A percentile compares a stretch with the other conserved stretches of the same genome.
These are phyloP conservation scores for Trametes polyzona DNA, from an alignment of 1,284 basidiomycete species.

Conservation along the genomic window DNA sequence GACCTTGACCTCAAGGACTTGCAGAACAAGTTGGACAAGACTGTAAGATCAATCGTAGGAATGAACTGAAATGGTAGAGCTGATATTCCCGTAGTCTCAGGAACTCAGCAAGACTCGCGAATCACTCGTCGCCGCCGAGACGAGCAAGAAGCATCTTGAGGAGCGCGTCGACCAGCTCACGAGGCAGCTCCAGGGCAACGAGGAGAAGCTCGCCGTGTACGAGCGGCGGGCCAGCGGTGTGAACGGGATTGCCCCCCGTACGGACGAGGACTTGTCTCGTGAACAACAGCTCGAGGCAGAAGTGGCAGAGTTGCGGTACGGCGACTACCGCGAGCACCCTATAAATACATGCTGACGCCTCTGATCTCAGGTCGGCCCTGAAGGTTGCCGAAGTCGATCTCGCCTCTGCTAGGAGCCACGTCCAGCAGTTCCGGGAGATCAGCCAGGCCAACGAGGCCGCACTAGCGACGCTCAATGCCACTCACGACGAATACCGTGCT, in stretches of 20 bases:
- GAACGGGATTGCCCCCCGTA: constrained; percentile 35
- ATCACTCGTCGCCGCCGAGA: constrained; percentile 74
- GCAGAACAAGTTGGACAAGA: constrained; percentile 74
- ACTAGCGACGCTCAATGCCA: constrained; percentile 67
- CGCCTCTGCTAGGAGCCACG: constrained; percentile 68
- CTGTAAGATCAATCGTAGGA: constrained; percentile 51
- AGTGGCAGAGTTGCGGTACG: constrained; percentile 81
- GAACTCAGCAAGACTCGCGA: constrained; percentile 78
- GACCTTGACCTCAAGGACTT: constrained; percentile 83
- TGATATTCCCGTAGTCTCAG: constrained; percentile 45
- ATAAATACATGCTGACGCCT: not conserved
- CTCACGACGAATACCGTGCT: constrained; percentile 79
- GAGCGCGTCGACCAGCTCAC: constrained; percentile 75
- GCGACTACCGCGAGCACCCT: constrained; percentile 2
- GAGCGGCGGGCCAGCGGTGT: constrained; percentile 63
- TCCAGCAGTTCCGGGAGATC: constrained; percentile 85
- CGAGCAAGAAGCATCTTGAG: constrained; percentile 81
- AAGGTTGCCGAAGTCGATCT: constrained; percentile 80
- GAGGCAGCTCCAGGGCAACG: constrained; percentile 73
- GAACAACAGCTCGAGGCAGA: constrained; percentile 86
- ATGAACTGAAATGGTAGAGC: not conserved
- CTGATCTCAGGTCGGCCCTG: constrained; percentile 60
- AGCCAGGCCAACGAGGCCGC: constrained; percentile 82
- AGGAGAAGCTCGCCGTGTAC: constrained; percentile 86
- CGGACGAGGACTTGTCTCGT: constrained; percentile 54